Evolutionary conservation across 208 protist species (phyloP).

Genomic region (Porcisia hertigi): DNA sequence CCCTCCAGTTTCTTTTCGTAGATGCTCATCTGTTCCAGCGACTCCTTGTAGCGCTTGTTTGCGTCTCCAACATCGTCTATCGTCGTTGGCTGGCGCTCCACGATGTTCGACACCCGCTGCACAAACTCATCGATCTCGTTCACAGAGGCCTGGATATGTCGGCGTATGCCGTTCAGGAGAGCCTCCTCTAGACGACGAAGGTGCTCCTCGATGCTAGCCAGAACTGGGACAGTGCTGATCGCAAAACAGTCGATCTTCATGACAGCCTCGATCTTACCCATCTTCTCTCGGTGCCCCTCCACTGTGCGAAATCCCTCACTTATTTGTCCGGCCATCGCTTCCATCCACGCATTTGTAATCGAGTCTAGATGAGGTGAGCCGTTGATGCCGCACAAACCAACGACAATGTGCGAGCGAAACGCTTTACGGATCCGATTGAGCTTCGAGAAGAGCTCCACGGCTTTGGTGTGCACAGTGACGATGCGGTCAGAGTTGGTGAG

Average conservation of each 20-base stretch:
- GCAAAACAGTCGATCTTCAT: conserved; percentile 94
- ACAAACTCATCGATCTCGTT: conserved; percentile 90
- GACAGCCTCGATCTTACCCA: conserved; percentile 87
- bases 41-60: conserved; percentile 80
- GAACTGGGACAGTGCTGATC: conserved; percentile 91
- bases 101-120: conserved; percentile 80
- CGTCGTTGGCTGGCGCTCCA: conserved; percentile 89
- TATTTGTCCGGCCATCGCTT: conserved; percentile 63
- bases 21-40: conserved; percentile 47
- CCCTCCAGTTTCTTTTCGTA: conserved; percentile 71
- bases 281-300: conserved; percentile 83
- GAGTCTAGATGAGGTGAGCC: conserved; percentile 89
- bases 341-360: conserved; percentile 80
- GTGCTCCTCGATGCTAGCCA: conserved; percentile 93
- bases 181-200: conserved; percentile 90
- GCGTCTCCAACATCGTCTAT: conserved; percentile 93
- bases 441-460: conserved; percentile 92
- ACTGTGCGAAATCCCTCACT: conserved; percentile 88
- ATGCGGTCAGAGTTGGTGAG: conserved; percentile 86
- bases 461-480: conserved; percentile 89
- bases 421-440: conserved; percentile 87
- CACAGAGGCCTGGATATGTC: conserved; percentile 62
- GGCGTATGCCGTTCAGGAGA: conserved; percentile 85
- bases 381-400: conserved; percentile 90
- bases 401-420: conserved; percentile 84